phyloP scores from a whole-genome alignment of 371 early-diverging fungal species.

The Rhizopus delemar region DNA sequence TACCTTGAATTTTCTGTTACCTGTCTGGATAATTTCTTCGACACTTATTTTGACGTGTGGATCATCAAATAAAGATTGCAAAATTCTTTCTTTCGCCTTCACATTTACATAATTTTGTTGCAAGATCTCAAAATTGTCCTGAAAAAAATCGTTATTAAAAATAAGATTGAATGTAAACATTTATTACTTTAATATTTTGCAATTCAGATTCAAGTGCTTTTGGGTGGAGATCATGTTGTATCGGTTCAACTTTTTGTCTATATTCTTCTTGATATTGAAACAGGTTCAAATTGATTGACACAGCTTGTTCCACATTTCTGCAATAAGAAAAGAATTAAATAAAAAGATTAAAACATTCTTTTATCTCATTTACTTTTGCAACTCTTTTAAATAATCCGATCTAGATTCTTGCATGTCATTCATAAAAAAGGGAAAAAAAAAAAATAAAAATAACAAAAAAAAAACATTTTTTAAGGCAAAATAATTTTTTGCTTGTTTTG shows the following conservation, averaged over 20 bases:
- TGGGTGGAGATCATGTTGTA: neutral
- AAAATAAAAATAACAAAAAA: too few species aligned
- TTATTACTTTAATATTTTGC: slow-evolving; percentile 1
- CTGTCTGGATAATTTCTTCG: neutral
- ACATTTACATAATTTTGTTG: neutral
- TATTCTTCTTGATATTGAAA: neutral
- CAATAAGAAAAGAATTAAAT: neutral
- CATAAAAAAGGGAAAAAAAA: too few species aligned
- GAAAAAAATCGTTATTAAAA: neutral
- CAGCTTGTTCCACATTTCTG: neutral
- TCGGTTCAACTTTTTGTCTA: neutral
- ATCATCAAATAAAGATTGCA: slow-evolving; percentile 15
- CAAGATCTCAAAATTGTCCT: neutral
- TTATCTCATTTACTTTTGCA: neutral
- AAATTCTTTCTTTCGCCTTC: slow-evolving; percentile 8
- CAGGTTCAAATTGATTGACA: neutral
- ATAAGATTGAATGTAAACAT: neutral
- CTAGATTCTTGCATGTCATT: too few species aligned
- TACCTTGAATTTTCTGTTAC: neutral
- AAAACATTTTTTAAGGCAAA: too few species aligned
- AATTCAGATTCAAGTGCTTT: neutral
- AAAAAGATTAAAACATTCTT: too few species aligned
- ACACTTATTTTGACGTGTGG: slow-evolving; percentile 5
- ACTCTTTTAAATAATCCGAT: neutral
- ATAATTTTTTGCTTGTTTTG: neutral